Conservation (phyloP, 2,329 filamentous ascomycete species). For the Parafenestella ontariensis region DNA sequence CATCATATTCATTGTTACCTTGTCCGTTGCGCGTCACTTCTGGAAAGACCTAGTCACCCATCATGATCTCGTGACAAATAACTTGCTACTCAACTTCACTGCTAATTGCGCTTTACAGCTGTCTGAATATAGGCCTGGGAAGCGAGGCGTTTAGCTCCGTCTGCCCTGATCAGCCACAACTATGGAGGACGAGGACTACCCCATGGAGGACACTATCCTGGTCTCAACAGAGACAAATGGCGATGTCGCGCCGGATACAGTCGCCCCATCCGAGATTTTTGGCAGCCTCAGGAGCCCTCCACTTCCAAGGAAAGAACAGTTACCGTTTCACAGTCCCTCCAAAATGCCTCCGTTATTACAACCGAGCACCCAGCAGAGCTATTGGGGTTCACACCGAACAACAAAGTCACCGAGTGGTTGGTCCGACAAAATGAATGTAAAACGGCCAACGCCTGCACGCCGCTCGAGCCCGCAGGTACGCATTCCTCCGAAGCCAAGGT, state of each 20-base stretch:
- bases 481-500: conserved; percentile 45
- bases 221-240: conserved; percentile 45
- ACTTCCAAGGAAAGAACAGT: conserved; percentile 29
- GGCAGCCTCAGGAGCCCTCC: conserved; percentile 18
- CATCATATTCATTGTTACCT: not conserved
- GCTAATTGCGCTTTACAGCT: conserved; percentile 16
- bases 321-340: conserved; percentile 35
- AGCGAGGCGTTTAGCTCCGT: conserved; percentile 27
- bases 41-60: not conserved
- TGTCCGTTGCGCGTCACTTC: not conserved
- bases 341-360: conserved; percentile 18
- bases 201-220: conserved; percentile 40
- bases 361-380: conserved; percentile 4
- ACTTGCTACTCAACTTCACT: not conserved
- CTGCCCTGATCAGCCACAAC: conserved; percentile 9
- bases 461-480: conserved; percentile 35
- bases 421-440: conserved; percentile 35
- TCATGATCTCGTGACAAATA: not conserved
- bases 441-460: conserved; percentile 15
- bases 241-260: conserved; percentile 27
- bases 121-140: conserved; percentile 12
- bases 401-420: conserved; percentile 19
- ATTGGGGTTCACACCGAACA: conserved; percentile 9
- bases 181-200: conserved; percentile 39
- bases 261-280: conserved; percentile 40